Conservation (phyloP, 148 eudicot species). For the Bassia scoparia region DNA sequence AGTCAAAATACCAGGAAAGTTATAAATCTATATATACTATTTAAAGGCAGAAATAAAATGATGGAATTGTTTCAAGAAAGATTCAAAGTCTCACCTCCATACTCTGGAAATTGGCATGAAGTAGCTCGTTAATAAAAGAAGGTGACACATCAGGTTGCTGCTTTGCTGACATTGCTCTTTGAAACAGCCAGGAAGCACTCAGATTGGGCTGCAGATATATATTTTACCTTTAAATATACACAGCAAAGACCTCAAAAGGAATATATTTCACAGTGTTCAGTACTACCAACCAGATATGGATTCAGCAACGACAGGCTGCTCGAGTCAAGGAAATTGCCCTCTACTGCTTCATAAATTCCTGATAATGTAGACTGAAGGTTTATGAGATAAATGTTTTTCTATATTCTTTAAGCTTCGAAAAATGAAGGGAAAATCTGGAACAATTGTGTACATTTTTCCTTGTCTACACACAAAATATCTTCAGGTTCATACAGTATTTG, state of each 20-base stretch:
- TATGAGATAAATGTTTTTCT: constrained; percentile 6
- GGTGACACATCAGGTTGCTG: constrained; percentile 65
- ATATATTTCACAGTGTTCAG: not conserved
- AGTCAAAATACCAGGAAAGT: not conserved
- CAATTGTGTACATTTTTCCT: not conserved
- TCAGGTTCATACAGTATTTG: not conserved
- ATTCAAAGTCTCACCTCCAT: constrained; percentile 60
- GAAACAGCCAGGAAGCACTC: constrained; percentile 96
- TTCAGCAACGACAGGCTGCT: constrained; percentile 71
- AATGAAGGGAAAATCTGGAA: not conserved
- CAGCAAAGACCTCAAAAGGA: not conserved
- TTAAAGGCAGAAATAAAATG: not conserved
- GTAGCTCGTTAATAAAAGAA: constrained; percentile 82
- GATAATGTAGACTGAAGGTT: constrained; percentile 22
- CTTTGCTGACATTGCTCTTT: constrained; percentile 97
- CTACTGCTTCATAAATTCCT: constrained; percentile 80
- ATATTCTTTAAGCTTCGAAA: not conserved
- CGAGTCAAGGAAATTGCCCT: constrained; percentile 52
- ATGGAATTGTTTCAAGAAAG: not conserved
- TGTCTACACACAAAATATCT: not conserved
- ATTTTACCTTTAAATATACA: not conserved
- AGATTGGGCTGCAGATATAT: constrained; percentile 67
- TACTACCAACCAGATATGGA: constrained; percentile 77
- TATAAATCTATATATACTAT: not conserved
- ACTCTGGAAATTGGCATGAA: constrained; percentile 68